Evolutionary conservation across 345 rosid genomes (phyloP), one percentile per base, ranked within the genome.

Genomic region (Noccaea bulbosa): DNA sequence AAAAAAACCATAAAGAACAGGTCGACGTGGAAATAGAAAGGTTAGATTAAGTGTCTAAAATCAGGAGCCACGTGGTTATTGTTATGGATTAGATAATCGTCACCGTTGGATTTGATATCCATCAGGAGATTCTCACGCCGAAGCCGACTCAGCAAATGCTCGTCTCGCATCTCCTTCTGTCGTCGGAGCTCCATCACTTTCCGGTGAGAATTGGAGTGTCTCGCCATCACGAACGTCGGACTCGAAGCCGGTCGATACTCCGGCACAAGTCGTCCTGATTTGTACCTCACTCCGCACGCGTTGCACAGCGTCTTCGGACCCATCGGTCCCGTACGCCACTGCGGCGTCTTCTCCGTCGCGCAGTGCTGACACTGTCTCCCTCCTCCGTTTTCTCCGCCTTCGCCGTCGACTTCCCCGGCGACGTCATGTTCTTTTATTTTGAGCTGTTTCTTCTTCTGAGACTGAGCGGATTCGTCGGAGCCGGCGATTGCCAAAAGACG

Each of bases 1-100:
- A 7, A 46, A 30, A 35, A 9, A 65, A 35, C 15, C 56, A 46
- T 16, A 11, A 39, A 45, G 45, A 72, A 47, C 48, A 22, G 37
- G 7, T 37, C 71, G 38, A 73, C 71, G 72, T 74, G 72, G 72
- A 67, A 65, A 65, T 11, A 40, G 10, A 4, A 58, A 48, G 20
- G 32, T 67, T 53, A 89, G 73, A 88, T 88, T 56, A 88, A 80
- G 80, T 87, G 93, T 74, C 90, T 74, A 83, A 81, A 88, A 70
- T 86, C 87, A 49, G 92, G 78, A 3, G 93, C 93, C 80, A 85
- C 87, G 62, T 87, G 90, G 52, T 87, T 92, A 67, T 78, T 96
- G 22, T 46, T 45, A 56, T 16, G 52, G 75, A 87, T 87, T 80
- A 85, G 77, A 79, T 80, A 87, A 79, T 88, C 93, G 0, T 82